These are phyloP conservation scores for Skeletonema grethae DNA, from an alignment of 108 stramenopile species.

Conservation along the genomic window DNA sequence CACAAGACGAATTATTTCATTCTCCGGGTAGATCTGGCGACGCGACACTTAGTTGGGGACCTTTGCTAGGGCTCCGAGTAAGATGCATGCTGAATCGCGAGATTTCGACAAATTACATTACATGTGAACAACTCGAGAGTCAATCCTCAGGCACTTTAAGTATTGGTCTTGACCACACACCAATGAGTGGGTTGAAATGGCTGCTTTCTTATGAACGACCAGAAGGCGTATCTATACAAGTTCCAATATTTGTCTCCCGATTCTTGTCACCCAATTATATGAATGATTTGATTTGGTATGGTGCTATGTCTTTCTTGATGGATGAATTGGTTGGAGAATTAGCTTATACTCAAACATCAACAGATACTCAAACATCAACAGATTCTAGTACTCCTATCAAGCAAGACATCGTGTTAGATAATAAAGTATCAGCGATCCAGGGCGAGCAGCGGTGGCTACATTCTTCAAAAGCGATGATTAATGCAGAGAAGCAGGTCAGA, in stretches of 20 bases:
- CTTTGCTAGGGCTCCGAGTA: constrained; percentile 10
- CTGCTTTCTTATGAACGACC: constrained; percentile 31
- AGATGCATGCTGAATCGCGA: constrained; percentile 30
- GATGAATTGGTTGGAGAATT: constrained; percentile 57
- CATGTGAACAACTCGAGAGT: neutral
- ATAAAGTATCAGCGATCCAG: neutral
- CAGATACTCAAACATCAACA: neutral
- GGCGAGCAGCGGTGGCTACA: constrained; percentile 18
- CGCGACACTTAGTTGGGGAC: constrained; percentile 28
- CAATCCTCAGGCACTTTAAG: constrained; percentile 3
- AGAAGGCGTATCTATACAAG: constrained; percentile 21
- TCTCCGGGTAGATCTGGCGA: constrained; percentile 22
- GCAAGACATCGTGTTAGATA: constrained; percentile 4
- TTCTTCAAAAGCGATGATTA: constrained; percentile 40
- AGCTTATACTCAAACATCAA: neutral
- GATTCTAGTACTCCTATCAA: neutral
- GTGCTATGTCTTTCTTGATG: constrained; percentile 18
- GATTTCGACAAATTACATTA: constrained; percentile 7
- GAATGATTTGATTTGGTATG: constrained; percentile 12
- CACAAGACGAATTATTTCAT: constrained; percentile 31
- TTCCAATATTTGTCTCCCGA: constrained; percentile 34
- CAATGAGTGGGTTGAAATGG: constrained; percentile 33
- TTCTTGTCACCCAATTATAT: constrained; percentile 22
- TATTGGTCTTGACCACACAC: constrained; percentile 30
- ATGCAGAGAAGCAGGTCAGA: constrained; percentile 54